A percentile compares a stretch with the other conserved stretches of the same genome.
These are phyloP conservation scores for Rhizopogon rudus DNA, from an alignment of 768 basidiomycete genomes.

Conservation along the genomic window DNA sequence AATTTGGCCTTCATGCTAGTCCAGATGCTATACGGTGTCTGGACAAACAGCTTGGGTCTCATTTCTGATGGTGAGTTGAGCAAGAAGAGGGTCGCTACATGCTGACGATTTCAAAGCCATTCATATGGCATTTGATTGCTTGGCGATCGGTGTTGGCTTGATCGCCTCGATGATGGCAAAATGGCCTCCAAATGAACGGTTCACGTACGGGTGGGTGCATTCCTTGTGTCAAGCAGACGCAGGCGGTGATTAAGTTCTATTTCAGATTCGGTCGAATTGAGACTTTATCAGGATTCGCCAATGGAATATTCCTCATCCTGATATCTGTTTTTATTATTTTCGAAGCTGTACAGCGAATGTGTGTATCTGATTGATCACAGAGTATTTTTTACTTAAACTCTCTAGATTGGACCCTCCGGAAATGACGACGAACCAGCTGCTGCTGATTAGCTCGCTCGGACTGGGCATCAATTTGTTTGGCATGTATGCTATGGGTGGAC, in stretches of 20 bases:
- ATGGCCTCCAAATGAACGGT: slow-evolving; percentile 92
- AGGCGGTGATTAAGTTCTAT: neutral
- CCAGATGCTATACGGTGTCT: slow-evolving; percentile 95
- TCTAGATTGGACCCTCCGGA: slow-evolving; percentile 87
- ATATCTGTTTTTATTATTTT: slow-evolving; percentile 99
- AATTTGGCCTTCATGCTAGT: slow-evolving; percentile 96
- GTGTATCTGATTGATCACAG: slow-evolving; percentile 16
- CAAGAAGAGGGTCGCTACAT: neutral
- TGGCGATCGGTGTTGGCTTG: slow-evolving; percentile 93
- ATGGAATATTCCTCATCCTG: slow-evolving; percentile 88
- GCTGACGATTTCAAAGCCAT: slow-evolving; percentile 56
- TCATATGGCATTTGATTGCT: slow-evolving; percentile 99
- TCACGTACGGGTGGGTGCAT: slow-evolving; percentile 82
- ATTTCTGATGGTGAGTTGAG: slow-evolving; percentile 87
- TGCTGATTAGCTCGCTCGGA: slow-evolving; percentile 86
- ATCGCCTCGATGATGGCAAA: slow-evolving; percentile 97
- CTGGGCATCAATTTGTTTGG: slow-evolving; percentile 94
- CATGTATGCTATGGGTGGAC: slow-evolving; percentile 98
- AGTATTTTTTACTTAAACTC: neutral
- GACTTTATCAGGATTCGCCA: slow-evolving; percentile 96
- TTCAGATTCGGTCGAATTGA: slow-evolving; percentile 90
- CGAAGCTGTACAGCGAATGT: slow-evolving; percentile 95
- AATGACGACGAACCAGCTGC: slow-evolving; percentile 92
- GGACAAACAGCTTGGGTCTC: slow-evolving; percentile 94
- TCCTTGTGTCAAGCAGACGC: neutral